A percentile compares a stretch with the other conserved stretches of the same genome.
Conservation (phyloP, 73 alveolate genomes). For the Tetrahymena malaccensis region DNA sequence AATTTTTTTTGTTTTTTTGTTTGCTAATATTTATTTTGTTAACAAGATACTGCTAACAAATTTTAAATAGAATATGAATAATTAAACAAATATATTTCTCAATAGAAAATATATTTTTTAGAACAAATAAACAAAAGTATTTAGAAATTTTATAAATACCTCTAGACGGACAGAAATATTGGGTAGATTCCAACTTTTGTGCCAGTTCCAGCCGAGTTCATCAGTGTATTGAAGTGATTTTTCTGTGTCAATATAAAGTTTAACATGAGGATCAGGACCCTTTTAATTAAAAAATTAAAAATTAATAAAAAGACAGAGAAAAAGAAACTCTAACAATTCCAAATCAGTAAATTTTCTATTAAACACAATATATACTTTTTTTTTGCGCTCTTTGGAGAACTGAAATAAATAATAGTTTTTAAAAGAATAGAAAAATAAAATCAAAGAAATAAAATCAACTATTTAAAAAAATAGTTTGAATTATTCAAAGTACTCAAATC, state of each 20-base stretch:
- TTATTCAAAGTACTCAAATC: background rate
- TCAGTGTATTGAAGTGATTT: conserved; percentile 43
- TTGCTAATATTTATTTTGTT: too few species aligned
- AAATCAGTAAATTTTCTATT: background rate
- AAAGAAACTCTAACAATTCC: background rate
- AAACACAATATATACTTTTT: background rate
- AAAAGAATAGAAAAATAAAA: background rate
- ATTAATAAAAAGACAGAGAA: too few species aligned
- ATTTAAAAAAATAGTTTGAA: background rate
- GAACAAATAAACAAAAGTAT: too few species aligned
- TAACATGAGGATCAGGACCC: conserved; percentile 48
- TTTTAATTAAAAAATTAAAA: background rate
- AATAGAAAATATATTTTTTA: too few species aligned
- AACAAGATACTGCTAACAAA: background rate
- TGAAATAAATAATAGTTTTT: background rate
- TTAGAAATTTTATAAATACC: background rate
- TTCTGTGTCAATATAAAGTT: conserved; percentile 50
- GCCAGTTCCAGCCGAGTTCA: conserved; percentile 60
- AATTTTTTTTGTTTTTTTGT: too few species aligned
- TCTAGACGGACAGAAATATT: conserved; percentile 54
- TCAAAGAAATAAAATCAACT: background rate
- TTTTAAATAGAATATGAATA: too few species aligned
- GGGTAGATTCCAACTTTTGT: conserved; percentile 64
- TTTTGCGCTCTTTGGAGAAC: background rate
- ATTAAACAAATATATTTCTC: background rate